Evolutionary conservation across 495 filamentous ascomycete genomes (phyloP).

Genomic region (Bathelium albidoporum): DNA sequence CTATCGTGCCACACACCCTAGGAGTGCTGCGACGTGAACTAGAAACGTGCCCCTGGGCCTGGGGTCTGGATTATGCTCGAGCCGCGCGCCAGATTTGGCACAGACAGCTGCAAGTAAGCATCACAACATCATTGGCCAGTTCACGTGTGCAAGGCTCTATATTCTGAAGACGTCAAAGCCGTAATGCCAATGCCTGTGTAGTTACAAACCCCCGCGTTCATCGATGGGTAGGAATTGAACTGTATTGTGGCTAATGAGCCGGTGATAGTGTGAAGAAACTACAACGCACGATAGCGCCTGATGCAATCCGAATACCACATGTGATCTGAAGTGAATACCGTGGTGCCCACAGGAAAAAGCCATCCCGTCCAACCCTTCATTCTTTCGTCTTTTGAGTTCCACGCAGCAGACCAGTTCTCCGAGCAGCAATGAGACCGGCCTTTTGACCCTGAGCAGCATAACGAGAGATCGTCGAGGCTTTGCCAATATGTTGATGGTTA

Average conservation of each 20-base stretch:
- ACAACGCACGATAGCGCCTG: background rate
- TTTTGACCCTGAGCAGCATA: slow-evolving; percentile 98
- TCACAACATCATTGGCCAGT: background rate
- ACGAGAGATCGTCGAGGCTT: slow-evolving; percentile 97
- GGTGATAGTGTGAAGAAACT: background rate
- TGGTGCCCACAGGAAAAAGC: background rate
- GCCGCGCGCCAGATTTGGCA: background rate
- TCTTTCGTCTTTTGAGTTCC: slow-evolving; percentile 99
- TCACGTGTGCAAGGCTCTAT: no score
- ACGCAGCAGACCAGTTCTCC: slow-evolving; percentile 96
- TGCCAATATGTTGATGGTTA: slow-evolving; percentile 99
- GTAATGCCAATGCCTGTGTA: no score
- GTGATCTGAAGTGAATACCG: background rate
- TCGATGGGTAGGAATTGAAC: background rate
- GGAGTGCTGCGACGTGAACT: background rate
- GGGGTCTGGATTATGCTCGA: background rate
- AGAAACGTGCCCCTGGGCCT: background rate
- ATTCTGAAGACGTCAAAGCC: background rate
- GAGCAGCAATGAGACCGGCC: slow-evolving; percentile 98
- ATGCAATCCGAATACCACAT: background rate
- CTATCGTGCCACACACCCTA: background rate
- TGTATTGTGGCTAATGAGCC: background rate
- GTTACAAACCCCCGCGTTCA: background rate
- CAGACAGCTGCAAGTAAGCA: background rate
- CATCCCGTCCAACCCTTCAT: slow-evolving; percentile 35